A percentile compares a stretch with the other conserved stretches of the same genome.
Evolutionary conservation across 2,329 filamentous ascomycete species (phyloP).

Genomic region (Trichoderma pleuroti): DNA sequence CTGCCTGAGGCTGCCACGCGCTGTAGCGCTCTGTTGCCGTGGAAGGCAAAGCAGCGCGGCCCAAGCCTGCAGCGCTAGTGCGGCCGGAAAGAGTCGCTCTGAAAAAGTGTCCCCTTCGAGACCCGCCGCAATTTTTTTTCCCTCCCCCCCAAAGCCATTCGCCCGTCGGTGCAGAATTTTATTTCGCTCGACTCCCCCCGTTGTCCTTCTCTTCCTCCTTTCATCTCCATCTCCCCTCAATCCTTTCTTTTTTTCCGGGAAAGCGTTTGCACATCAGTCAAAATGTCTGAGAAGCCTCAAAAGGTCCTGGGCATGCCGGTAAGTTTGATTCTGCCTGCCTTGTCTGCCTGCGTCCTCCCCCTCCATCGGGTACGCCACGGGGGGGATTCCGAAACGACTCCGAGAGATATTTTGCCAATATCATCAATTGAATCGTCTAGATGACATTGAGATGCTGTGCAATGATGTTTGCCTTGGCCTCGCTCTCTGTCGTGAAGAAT

Average conservation of each 20-base stretch:
- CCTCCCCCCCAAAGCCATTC: slow-evolving; percentile 41
- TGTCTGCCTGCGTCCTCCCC: slow-evolving; percentile 24
- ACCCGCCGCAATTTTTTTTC: slow-evolving; percentile 52
- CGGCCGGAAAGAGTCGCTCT: slow-evolving; percentile 35
- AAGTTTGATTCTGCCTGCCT: slow-evolving; percentile 41
- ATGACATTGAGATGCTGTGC: not conserved
- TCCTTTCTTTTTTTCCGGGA: slow-evolving; percentile 49
- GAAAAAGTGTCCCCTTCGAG: slow-evolving; percentile 45
- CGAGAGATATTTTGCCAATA: slow-evolving; percentile 8
- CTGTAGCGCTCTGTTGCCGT: slow-evolving; percentile 28
- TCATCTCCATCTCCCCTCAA: slow-evolving; percentile 59
- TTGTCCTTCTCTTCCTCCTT: slow-evolving; percentile 44
- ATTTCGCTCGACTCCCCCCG: slow-evolving; percentile 40
- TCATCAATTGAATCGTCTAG: slow-evolving; percentile 24
- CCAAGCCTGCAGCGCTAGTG: slow-evolving; percentile 28
- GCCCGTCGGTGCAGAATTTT: slow-evolving; percentile 45
- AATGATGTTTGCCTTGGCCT: not conserved
- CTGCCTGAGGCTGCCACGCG: slow-evolving; percentile 35
- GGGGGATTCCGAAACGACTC: slow-evolving; percentile 1
- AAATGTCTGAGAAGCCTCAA: slow-evolving; percentile 55
- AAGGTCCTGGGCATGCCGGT: slow-evolving; percentile 67
- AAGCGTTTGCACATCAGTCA: slow-evolving; percentile 41
- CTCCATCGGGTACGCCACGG: slow-evolving; percentile 20
- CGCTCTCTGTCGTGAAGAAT: not conserved
- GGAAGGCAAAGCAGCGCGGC: slow-evolving; percentile 23